phyloP scores from a whole-genome alignment of 805 yeast species.

The Myxozyma neglecta region DNA sequence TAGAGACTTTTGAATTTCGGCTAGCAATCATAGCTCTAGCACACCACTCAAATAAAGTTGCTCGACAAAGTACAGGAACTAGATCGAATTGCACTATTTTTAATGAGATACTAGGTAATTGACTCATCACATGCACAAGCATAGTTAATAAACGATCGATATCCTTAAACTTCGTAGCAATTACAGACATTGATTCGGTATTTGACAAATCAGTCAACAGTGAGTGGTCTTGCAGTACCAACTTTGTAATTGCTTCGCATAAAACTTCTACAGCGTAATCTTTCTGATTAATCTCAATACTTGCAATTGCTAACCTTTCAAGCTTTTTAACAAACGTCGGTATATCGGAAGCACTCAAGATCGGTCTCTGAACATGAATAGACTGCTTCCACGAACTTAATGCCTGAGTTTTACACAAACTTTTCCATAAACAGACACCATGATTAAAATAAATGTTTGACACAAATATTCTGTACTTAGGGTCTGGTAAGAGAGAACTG shows the following conservation, averaged over 20 bases:
- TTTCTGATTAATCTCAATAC: slow-evolving; percentile 3
- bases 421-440: slow-evolving; percentile 19
- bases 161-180: slow-evolving; percentile 2
- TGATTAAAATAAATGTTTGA: slow-evolving; percentile 20
- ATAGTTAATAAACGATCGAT: slow-evolving; percentile 4
- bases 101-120: not conserved
- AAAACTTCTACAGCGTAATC: slow-evolving; percentile 4
- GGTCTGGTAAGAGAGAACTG: slow-evolving; percentile 10
- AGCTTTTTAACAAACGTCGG: slow-evolving; percentile 15
- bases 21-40: slow-evolving; percentile 1
- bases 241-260: not conserved
- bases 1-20: not conserved
- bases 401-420: slow-evolving; percentile 12
- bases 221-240: not conserved
- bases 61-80: not conserved
- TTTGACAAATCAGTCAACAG: not conserved
- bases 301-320: slow-evolving; percentile 22
- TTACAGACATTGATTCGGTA: not conserved
- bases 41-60: slow-evolving; percentile 19
- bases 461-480: slow-evolving; percentile 3
- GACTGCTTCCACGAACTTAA: slow-evolving; percentile 17
- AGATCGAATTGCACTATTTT: not conserved
- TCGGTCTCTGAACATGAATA: slow-evolving; percentile 8
- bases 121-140: not conserved
- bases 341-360: not conserved